Conservation (phyloP, 2,329 filamentous ascomycete genomes). For the Colletotrichum scovillei region DNA sequence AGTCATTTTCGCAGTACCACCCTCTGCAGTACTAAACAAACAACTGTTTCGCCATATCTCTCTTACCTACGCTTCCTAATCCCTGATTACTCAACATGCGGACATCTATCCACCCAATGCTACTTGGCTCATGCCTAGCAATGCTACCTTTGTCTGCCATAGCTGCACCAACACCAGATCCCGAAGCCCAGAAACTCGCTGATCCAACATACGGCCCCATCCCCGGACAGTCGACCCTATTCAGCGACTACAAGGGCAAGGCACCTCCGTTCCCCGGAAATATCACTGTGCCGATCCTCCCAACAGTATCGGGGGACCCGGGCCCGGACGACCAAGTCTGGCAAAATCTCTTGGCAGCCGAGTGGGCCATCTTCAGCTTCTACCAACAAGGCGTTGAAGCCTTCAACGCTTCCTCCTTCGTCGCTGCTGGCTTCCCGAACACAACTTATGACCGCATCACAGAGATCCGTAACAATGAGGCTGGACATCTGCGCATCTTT, state of each 20-base stretch:
- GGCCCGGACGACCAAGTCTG: constrained; percentile 54
- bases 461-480: constrained; percentile 56
- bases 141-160: background rate
- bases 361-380: constrained; percentile 58
- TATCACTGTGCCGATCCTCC: background rate
- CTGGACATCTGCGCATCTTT: constrained; percentile 56
- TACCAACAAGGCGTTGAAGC: constrained; percentile 42
- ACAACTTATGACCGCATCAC: background rate
- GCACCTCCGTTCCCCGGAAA: background rate
- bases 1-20: background rate
- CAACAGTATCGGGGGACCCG: constrained; percentile 27
- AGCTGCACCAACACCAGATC: background rate
- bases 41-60: background rate
- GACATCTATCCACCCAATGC: background rate
- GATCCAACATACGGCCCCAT: background rate
- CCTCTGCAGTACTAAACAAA: background rate
- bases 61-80: background rate
- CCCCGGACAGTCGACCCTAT: background rate
- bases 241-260: background rate
- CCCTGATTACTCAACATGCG: background rate
- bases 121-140: background rate
- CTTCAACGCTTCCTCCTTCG: background rate
- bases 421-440: background rate
- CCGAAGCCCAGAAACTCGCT: background rate
- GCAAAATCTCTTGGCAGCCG: constrained; percentile 56